Conservation (phyloP, 495 filamentous ascomycete genomes). For the Evernia prunastri region DNA sequence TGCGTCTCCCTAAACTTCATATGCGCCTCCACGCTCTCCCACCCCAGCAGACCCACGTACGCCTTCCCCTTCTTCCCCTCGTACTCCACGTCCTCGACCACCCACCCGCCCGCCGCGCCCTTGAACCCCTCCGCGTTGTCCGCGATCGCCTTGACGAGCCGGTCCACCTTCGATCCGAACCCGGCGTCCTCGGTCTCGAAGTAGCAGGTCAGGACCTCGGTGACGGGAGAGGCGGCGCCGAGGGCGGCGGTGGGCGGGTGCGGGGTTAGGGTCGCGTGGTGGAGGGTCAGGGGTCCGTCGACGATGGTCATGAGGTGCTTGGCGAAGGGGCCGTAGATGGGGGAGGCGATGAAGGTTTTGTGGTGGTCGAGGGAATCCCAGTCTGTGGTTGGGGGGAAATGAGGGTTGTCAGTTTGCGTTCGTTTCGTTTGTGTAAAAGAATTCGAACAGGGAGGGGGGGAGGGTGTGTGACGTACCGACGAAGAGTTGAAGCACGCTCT, state of each 20-base stretch:
- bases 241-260: conserved; percentile 27
- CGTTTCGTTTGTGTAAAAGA: too few species aligned
- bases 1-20: conserved; percentile 40
- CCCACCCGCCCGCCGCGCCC: conserved; percentile 29
- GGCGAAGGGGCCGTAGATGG: conserved; percentile 24
- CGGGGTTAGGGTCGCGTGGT: conserved; percentile 24
- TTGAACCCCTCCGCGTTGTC: conserved; percentile 27
- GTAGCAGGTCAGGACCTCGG: conserved; percentile 26
- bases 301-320: conserved; percentile 22
- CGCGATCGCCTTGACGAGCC: conserved; percentile 34
- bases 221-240: conserved; percentile 33
- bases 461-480: conserved; percentile 12
- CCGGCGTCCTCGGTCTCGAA: conserved; percentile 11
- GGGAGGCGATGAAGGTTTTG: conserved; percentile 20
- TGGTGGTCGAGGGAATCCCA: conserved; percentile 25
- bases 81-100: conserved; percentile 38
- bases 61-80: conserved; percentile 41
- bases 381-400: conserved; percentile 18
- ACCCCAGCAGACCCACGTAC: conserved; percentile 43
- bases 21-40: conserved; percentile 50
- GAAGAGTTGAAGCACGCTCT: conserved; percentile 21
- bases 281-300: conserved; percentile 11
- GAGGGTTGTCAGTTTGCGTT: background rate
- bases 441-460: background rate
- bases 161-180: conserved; percentile 30